A percentile compares a stretch with the other conserved stretches of the same genome.
phyloP scores from a whole-genome alignment of 2,329 filamentous ascomycete genomes.

The Sporothrix dimorphospora region DNA sequence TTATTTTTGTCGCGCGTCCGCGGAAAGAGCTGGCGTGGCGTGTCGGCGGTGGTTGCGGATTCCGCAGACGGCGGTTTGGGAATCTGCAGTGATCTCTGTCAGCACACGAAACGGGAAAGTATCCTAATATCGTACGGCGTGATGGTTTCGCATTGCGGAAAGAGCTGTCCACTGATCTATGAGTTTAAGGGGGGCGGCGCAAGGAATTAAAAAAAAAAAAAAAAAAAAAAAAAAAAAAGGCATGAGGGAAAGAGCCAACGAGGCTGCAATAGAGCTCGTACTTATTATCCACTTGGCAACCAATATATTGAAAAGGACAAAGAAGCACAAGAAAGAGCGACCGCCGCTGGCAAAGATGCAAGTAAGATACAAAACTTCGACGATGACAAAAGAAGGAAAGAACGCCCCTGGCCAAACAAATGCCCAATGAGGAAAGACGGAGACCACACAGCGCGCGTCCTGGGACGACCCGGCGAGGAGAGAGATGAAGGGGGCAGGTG shows the following conservation, averaged over 20 bases:
- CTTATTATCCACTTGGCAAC: background rate
- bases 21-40: conserved; percentile 11
- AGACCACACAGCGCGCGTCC: background rate
- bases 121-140: background rate
- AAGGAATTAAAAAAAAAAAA: too few species aligned
- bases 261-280: background rate
- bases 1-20: background rate
- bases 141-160: background rate
- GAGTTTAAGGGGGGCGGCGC: background rate
- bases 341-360: background rate
- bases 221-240: too few species aligned
- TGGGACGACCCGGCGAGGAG: conserved; percentile 13
- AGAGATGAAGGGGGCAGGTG: conserved; percentile 25
- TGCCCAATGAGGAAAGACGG: conserved; percentile 17
- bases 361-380: background rate
- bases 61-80: conserved; percentile 12
- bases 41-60: conserved; percentile 4
- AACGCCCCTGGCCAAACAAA: background rate
- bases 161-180: conserved; percentile 5
- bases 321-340: conserved; percentile 6
- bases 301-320: conserved; percentile 24
- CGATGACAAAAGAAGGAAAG: conserved; percentile 4
- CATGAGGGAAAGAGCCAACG: background rate
- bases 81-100: conserved; percentile 21
- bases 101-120: conserved; percentile 14